Base-by-base conservation (phyloP, 768 basidiomycete species). In the Thelephora aurantiotincta region DNA sequence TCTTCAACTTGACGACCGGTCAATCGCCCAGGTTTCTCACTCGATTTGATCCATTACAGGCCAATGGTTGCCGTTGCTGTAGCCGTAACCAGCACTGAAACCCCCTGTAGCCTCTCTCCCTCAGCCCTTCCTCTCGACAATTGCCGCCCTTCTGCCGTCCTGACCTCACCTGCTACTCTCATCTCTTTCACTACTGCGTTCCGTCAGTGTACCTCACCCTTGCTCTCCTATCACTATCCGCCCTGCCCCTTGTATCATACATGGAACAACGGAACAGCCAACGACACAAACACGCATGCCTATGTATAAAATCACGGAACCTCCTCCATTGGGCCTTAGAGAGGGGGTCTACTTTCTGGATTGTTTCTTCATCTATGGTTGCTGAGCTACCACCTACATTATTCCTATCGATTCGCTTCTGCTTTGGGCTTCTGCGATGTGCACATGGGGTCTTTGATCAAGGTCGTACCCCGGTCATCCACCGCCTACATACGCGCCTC, bases 21-120 rank as follows among this genome's bases (percentile, higher is more conserved):
- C 16, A 16, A 11, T 41, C 38, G 36, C 9, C 26, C 26, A 30
- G 26, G 26, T 30, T 30, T 30, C 26, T 14, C 41, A 49, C n/a
- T 11, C 33, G 43, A 12, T 3, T 23, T 19, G 16, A 20, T 38
- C 14, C 35, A 38, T 47, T 35, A 42, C 26, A 89, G 87, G 88
- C 48, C 88, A 90, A 74, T 91, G 88, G 88, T 66, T 90, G 49
- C 88, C 88, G 23, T 65, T 91, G 44, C 65, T 88, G 63, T 88
- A 71, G 60, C 51, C 26, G 26, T 30, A 30, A 30, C 26, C 26
- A 30, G 9, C 26, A 4, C 26, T 22, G 44, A 35, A 5, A 30
- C 26, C 26, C 9, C 9, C 26, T 30, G 26, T 30, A 30, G 26
- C 26, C 26, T n/a, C 5, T 30, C 26, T 9, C 26, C 26, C 26